Evolutionary conservation across 257 asterid species (phyloP).

Genomic region (Solanum habrochaites): DNA sequence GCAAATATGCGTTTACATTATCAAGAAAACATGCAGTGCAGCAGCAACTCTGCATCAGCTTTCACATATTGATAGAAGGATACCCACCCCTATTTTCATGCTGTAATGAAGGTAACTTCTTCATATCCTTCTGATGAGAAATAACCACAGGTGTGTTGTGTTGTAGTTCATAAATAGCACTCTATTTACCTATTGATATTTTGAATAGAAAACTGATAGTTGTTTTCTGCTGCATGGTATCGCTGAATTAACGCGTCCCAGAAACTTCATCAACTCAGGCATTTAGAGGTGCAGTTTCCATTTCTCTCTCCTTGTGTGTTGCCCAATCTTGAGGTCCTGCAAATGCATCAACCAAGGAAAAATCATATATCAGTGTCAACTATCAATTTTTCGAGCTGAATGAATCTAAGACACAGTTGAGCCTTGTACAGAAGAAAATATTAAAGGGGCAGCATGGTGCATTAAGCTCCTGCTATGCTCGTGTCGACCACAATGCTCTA

Average conservation of each 20-base stretch:
- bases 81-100: neutral
- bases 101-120: neutral
- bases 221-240: neutral
- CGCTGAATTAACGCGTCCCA: neutral
- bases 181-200: neutral
- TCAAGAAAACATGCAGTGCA: neutral
- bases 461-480: neutral
- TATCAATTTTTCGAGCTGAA: neutral
- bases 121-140: neutral
- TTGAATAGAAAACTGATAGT: neutral
- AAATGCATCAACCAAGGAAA: neutral
- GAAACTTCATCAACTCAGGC: neutral
- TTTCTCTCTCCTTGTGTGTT: conserved; percentile 34
- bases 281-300: conserved; percentile 47
- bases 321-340: conserved; percentile 75
- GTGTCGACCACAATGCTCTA: neutral
- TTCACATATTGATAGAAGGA: neutral
- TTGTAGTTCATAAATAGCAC: neutral
- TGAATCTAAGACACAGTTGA: neutral
- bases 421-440: neutral
- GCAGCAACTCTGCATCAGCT: neutral
- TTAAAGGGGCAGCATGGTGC: neutral
- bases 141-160: neutral
- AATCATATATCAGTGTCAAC: neutral
- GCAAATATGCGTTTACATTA: neutral